Percentiles rank a stretch among this genome's conserved stretches.
These are phyloP conservation scores for Dictyostelium capitatum DNA, from an alignment of 78 protist species.

Conservation along the genomic window DNA sequence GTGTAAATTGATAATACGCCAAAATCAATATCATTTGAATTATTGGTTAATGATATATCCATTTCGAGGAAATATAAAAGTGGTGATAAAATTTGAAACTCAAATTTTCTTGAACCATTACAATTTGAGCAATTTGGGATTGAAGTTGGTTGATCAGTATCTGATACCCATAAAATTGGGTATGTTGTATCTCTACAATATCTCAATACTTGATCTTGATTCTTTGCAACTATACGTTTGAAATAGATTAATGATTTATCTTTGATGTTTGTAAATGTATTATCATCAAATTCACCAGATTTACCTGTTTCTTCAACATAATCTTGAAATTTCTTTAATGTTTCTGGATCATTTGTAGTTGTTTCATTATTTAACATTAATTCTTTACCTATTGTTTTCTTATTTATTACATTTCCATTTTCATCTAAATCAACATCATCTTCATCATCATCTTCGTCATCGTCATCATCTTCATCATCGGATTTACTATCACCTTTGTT, in stretches of 20 bases:
- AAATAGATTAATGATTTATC: conserved; percentile 33
- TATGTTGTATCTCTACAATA: conserved; percentile 45
- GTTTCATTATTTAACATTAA: not conserved
- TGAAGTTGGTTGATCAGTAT: not conserved
- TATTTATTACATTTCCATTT: not conserved
- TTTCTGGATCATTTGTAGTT: not conserved
- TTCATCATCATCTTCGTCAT: not conserved
- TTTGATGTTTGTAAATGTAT: conserved; percentile 27
- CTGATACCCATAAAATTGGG: conserved; percentile 69
- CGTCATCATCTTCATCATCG: not conserved
- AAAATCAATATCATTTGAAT: conserved; percentile 43
- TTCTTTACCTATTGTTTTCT: not conserved
- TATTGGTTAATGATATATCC: not conserved
- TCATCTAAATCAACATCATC: conserved; percentile 32
- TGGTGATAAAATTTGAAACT: conserved; percentile 62
- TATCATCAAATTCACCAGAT: conserved; percentile 15
- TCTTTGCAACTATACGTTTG: not conserved
- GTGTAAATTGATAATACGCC: conserved; percentile 59
- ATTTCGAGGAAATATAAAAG: conserved; percentile 32
- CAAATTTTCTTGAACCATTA: conserved; percentile 12
- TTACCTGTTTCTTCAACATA: conserved; percentile 28
- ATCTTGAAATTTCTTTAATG: conserved; percentile 29
- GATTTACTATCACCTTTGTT: not conserved
- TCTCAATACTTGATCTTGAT: conserved; percentile 33
- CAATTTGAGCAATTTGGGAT: conserved; percentile 42